Conservation (phyloP, 768 basidiomycete species). For the Tylopilus plumbeoviolaceoides region DNA sequence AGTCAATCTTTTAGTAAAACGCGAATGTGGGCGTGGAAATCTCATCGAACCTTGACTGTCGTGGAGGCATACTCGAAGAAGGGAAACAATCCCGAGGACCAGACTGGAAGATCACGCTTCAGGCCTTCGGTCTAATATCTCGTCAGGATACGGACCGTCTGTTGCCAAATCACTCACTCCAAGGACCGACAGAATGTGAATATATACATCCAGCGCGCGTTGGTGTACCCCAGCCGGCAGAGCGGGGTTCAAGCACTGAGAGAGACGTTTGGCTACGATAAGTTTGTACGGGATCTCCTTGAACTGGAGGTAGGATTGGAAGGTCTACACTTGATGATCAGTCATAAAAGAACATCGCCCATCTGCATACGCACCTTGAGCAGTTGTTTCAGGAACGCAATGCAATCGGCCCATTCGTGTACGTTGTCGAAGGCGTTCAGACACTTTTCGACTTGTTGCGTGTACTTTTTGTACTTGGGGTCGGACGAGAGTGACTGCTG, state of each 20-base stretch:
- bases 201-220: conserved; percentile 91
- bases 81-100: conserved; percentile 95
- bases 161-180: conserved; percentile 54
- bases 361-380: conserved; percentile 60
- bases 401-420: conserved; percentile 99
- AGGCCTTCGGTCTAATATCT: conserved; percentile 73
- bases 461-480: conserved; percentile 96
- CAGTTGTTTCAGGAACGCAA: conserved; percentile 91
- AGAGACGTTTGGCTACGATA: conserved; percentile 88
- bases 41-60: conserved; percentile 76
- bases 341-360: not conserved
- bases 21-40: conserved; percentile 1
- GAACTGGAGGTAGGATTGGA: conserved; percentile 91
- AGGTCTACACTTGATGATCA: conserved; percentile 52
- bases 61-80: conserved; percentile 99
- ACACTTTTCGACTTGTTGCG: too few relatives aligned
- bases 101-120: conserved; percentile 79
- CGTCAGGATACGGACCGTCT: conserved; percentile 6
- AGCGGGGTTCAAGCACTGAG: conserved; percentile 98
- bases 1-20: not conserved
- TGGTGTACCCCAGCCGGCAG: conserved; percentile 96
- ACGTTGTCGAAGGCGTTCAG: conserved; percentile 92
- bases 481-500: conserved; percentile 66
- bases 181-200: conserved; percentile 84
- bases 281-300: conserved; percentile 95